Percentiles rank a stretch among this genome's conserved stretches.
Evolutionary conservation across 306 rosid species (phyloP).

Genomic region (Astragalus glycyphyllos): DNA sequence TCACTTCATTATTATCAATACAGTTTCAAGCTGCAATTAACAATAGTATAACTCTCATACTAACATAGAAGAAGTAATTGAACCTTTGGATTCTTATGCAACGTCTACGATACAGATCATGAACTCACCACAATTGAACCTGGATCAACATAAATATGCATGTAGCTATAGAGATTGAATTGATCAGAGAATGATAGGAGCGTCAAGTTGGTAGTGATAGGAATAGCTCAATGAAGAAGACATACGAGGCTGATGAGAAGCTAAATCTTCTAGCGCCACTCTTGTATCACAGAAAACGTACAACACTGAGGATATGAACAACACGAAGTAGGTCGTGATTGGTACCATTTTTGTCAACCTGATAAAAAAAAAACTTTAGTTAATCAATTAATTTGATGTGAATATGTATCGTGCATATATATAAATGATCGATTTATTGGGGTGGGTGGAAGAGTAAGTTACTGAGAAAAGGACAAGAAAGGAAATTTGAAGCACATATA

Average conservation of each 20-base stretch:
- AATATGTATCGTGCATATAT: too few relatives aligned
- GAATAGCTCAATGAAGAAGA: slow-evolving; percentile 9
- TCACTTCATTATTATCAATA: too few relatives aligned
- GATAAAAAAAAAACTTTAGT: background rate
- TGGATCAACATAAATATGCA: too few relatives aligned
- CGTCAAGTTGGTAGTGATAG: slow-evolving; percentile 8
- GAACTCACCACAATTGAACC: too few relatives aligned
- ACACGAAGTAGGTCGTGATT: slow-evolving; percentile 40
- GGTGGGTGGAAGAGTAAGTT: slow-evolving; percentile 9
- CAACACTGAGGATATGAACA: slow-evolving; percentile 39
- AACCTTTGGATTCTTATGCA: too few relatives aligned
- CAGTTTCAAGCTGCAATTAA: too few relatives aligned
- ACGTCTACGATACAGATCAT: too few relatives aligned
- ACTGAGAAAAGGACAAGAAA: slow-evolving; percentile 12
- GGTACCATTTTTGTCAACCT: slow-evolving; percentile 39
- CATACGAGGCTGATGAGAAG: slow-evolving; percentile 8
- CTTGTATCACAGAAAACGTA: slow-evolving; percentile 40
- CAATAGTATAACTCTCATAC: too few relatives aligned
- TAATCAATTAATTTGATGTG: background rate
- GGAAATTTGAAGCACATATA: slow-evolving; percentile 27
- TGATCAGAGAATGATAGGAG: slow-evolving; percentile 36
- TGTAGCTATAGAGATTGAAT: too few relatives aligned
- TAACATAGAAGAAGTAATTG: too few relatives aligned
- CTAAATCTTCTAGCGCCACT: background rate
- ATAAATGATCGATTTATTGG: background rate